phyloP scores from a whole-genome alignment of 305 asterid species.

The Galium porrigens region DNA sequence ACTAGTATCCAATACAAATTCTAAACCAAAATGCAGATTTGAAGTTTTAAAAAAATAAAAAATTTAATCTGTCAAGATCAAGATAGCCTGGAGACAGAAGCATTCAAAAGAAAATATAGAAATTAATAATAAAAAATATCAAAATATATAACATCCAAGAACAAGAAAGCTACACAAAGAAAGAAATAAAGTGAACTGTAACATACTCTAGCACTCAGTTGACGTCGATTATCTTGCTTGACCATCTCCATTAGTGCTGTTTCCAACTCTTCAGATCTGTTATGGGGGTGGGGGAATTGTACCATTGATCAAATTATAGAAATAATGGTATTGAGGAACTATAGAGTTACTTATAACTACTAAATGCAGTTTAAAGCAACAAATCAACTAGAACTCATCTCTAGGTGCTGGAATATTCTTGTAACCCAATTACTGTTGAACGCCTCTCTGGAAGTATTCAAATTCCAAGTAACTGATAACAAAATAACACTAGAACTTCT shows the following conservation, averaged over 20 bases:
- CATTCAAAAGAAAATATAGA: neutral
- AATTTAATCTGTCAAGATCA: neutral
- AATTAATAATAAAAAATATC: neutral
- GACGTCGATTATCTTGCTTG: conserved; percentile 83
- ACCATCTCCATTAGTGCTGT: conserved; percentile 96
- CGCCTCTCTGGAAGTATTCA: neutral
- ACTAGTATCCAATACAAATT: neutral
- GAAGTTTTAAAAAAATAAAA: too few relatives aligned
- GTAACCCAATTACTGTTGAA: neutral
- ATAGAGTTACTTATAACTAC: neutral
- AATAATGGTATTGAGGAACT: neutral
- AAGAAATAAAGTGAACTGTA: conserved; percentile 1
- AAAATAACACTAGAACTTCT: neutral
- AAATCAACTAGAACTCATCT: conserved; percentile 4
- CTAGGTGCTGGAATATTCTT: neutral
- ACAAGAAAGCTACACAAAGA: neutral
- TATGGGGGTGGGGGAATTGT: conserved; percentile 14
- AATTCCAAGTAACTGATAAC: neutral
- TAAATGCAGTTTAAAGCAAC: neutral
- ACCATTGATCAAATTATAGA: neutral
- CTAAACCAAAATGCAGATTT: neutral
- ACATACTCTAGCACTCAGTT: conserved; percentile 76
- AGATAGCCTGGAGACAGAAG: neutral
- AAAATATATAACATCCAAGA: neutral
- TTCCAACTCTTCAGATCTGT: conserved; percentile 96